Conservation (phyloP, 2,329 filamentous ascomycete species). For the Calonectria pteridis region DNA sequence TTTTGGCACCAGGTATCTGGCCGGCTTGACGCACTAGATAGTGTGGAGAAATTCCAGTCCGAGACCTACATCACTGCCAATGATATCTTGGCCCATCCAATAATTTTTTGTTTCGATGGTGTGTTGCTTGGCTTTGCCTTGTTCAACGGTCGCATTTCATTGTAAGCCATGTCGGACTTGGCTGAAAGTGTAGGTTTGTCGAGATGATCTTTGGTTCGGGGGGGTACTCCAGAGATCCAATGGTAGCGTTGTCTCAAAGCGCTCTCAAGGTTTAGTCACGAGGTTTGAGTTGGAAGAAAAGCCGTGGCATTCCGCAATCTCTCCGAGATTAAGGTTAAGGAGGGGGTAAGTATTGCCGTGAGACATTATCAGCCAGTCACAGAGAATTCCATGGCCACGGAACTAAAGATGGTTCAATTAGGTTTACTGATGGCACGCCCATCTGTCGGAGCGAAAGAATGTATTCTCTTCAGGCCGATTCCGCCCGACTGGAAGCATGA, state of each 20-base stretch:
- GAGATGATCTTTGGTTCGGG: not conserved
- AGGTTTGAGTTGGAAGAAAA: not conserved
- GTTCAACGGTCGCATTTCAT: too few species aligned
- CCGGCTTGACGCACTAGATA: not conserved
- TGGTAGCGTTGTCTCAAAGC: not conserved
- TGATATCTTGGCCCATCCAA: not conserved
- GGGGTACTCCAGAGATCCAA: not conserved
- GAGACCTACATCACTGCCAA: not conserved
- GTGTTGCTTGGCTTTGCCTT: not conserved
- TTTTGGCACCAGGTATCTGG: not conserved
- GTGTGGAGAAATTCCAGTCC: not conserved
- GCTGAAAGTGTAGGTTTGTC: not conserved
- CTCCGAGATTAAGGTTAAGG: not conserved
- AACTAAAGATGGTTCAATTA: not conserved
- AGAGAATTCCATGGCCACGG: not conserved
- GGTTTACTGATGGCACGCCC: not conserved
- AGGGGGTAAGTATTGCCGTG: not conserved
- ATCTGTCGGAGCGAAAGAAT: not conserved
- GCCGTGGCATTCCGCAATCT: not conserved
- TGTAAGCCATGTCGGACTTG: too few species aligned
- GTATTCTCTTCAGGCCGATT: not conserved
- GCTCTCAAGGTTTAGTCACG: not conserved
- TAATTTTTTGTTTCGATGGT: too few species aligned
- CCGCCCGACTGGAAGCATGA: too few species aligned
- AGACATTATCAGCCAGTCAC: not conserved